Evolutionary conservation across 768 basidiomycete species (phyloP).

Genomic region (Hydnum rufescens): DNA sequence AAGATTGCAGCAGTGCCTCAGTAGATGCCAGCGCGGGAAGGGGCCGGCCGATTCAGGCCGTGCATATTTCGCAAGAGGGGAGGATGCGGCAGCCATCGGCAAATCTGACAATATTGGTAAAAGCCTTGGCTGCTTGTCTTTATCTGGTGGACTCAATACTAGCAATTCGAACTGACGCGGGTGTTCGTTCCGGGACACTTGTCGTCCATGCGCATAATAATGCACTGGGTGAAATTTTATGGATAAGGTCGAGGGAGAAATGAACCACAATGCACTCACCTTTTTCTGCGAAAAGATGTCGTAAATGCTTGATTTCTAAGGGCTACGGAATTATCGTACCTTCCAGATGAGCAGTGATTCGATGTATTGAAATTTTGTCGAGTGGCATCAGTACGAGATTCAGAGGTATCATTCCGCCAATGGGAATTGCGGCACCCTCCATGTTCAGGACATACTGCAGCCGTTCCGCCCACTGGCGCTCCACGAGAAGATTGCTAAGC

Average conservation of each 20-base stretch:
- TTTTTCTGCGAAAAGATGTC: constrained; percentile 1
- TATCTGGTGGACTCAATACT: constrained; percentile 34
- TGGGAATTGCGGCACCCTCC: constrained; percentile 53
- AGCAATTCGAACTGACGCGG: constrained; percentile 40
- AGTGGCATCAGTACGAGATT: constrained; percentile 67
- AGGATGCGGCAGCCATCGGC: constrained; percentile 26
- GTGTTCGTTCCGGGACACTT: constrained; percentile 50
- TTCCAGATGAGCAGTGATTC: constrained; percentile 55
- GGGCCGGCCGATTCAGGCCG: not conserved
- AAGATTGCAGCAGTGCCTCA: not conserved
- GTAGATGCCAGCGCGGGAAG: not conserved
- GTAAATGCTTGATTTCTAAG: not conserved
- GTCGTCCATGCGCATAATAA: constrained; percentile 51
- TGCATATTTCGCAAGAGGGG: constrained; percentile 2
- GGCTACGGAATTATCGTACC: constrained; percentile 28
- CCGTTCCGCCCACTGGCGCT: constrained; percentile 82
- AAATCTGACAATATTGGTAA: constrained; percentile 64
- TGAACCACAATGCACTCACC: constrained; percentile 6
- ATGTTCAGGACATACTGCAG: constrained; percentile 62
- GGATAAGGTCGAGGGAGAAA: not conserved
- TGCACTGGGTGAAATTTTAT: constrained; percentile 26
- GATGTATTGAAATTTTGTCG: constrained; percentile 62
- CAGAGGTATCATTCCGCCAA: constrained; percentile 68
- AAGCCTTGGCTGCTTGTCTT: constrained; percentile 40
- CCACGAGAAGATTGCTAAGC: constrained; percentile 53